Evolutionary conservation across 2,329 filamentous ascomycete genomes (phyloP).

Genomic region (Talaromyces islandicus): DNA sequence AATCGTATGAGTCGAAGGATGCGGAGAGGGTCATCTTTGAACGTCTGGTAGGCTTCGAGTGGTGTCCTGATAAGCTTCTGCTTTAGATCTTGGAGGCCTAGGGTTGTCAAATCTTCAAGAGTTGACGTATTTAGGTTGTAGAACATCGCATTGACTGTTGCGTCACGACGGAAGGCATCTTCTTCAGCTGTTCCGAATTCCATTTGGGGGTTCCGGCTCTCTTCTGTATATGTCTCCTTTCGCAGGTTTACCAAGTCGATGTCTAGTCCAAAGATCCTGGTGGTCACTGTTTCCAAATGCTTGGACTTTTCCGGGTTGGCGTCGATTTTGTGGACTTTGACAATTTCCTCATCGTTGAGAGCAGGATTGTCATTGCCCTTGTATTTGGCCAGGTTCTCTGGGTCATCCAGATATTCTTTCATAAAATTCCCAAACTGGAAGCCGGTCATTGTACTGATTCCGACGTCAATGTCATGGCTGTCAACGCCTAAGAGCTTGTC

Average conservation of each 20-base stretch:
- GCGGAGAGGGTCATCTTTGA: conserved; percentile 86
- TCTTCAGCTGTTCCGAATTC: conserved; percentile 90
- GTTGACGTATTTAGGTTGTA: conserved; percentile 77
- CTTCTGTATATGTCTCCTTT: conserved; percentile 83
- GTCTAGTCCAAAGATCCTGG: conserved; percentile 77
- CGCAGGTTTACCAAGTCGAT: conserved; percentile 91
- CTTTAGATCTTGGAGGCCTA: conserved; percentile 68
- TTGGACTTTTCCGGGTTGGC: conserved; percentile 96
- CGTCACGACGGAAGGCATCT: conserved; percentile 82
- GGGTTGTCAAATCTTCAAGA: conserved; percentile 78
- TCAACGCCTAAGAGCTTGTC: conserved; percentile 43
- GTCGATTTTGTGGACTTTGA: conserved; percentile 78
- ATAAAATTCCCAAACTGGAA: conserved; percentile 40
- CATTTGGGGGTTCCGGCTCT: conserved; percentile 84
- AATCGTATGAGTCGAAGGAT: conserved; percentile 85
- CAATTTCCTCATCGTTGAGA: conserved; percentile 56
- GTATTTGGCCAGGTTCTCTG: conserved; percentile 36
- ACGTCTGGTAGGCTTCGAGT: conserved; percentile 81
- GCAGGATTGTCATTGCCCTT: conserved; percentile 41
- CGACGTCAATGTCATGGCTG: conserved; percentile 46
- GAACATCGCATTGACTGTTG: conserved; percentile 91
- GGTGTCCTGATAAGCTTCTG: conserved; percentile 74
- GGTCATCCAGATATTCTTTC: conserved; percentile 37
- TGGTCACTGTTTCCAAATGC: conserved; percentile 87
- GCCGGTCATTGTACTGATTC: conserved; percentile 45